Conservation (phyloP, 129 eudicot genomes). For the Heracleum sosnowskyi region DNA sequence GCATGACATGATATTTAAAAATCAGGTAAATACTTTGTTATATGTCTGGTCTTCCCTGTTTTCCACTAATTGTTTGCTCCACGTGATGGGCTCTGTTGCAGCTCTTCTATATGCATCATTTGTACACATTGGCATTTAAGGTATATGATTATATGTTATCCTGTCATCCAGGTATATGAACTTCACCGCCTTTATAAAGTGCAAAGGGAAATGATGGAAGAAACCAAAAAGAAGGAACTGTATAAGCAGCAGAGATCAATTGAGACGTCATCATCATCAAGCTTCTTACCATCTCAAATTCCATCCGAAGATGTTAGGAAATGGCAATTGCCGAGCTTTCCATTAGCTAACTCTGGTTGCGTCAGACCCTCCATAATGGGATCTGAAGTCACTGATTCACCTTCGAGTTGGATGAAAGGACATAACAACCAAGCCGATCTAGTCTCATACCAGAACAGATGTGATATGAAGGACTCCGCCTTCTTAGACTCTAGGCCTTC, state of each 20-base stretch:
- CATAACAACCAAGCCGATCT: constrained; percentile 14
- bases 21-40: constrained; percentile 44
- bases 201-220: constrained; percentile 97
- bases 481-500: constrained; percentile 63
- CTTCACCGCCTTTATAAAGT: constrained; percentile 90
- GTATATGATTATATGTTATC: constrained; percentile 14
- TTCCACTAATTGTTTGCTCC: background rate
- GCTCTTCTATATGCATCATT: background rate
- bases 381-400: constrained; percentile 50
- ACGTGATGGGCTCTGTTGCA: background rate
- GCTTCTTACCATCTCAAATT: constrained; percentile 53
- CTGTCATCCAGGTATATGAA: constrained; percentile 57
- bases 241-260: constrained; percentile 37
- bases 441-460: constrained; percentile 5
- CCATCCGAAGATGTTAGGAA: constrained; percentile 52
- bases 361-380: constrained; percentile 49
- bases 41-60: background rate
- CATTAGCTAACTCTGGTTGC: constrained; percentile 31
- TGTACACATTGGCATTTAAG: background rate
- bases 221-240: constrained; percentile 48
- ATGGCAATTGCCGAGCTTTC: constrained; percentile 60
- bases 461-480: constrained; percentile 45
- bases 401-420: constrained; percentile 70
- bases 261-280: constrained; percentile 84
- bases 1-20: constrained; percentile 79